phyloP scores from a whole-genome alignment of 805 yeast species.

The Ogataea pini region DNA sequence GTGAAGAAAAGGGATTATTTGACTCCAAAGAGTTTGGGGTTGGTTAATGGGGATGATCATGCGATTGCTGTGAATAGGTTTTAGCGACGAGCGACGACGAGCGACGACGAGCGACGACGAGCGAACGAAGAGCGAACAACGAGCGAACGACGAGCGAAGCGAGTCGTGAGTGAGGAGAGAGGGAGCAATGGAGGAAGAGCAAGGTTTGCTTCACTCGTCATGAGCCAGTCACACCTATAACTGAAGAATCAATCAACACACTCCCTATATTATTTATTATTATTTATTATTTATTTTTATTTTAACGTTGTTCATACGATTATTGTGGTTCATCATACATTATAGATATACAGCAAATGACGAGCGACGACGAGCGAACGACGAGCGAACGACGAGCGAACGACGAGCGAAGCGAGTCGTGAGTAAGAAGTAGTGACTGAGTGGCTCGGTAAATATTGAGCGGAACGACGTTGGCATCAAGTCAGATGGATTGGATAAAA shows the following conservation, averaged over 20 bases:
- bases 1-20: constrained; percentile 39
- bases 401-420: not conserved
- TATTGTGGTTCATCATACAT: not conserved
- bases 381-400: not conserved
- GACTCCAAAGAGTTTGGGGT: constrained; percentile 41
- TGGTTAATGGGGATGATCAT: constrained; percentile 39
- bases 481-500: too few relatives aligned
- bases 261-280: constrained; percentile 2
- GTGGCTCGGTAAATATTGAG: too few relatives aligned
- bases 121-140: too few relatives aligned
- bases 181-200: too few relatives aligned
- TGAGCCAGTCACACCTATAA: too few relatives aligned
- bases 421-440: not conserved
- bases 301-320: not conserved
- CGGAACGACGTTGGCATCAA: too few relatives aligned
- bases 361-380: not conserved
- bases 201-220: too few relatives aligned
- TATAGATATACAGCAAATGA: not conserved
- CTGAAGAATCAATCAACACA: too few relatives aligned
- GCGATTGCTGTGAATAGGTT: constrained; percentile 30
- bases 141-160: not conserved
- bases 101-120: not conserved
- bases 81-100: constrained; percentile 11
- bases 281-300: not conserved
- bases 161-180: too few relatives aligned